A percentile compares a stretch with the other conserved stretches of the same genome.
Evolutionary conservation across 495 filamentous ascomycete genomes (phyloP).

Genomic region (Coniosporium apollinis): DNA sequence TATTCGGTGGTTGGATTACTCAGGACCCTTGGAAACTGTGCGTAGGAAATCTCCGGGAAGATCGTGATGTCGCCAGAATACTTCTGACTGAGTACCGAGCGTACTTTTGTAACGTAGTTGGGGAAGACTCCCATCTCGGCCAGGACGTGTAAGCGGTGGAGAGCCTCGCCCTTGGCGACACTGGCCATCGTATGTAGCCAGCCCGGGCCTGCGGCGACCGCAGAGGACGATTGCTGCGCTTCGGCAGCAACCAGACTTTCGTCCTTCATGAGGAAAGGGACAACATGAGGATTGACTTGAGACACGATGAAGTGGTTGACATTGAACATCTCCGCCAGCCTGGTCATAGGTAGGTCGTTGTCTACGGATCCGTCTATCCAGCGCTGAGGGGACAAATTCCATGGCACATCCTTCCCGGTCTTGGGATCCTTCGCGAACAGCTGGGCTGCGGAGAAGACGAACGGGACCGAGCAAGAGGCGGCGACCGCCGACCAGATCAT

Average conservation of each 20-base stretch:
- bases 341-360: conserved; percentile 83
- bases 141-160: conserved; percentile 67
- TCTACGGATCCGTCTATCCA: conserved; percentile 94
- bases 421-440: conserved; percentile 73
- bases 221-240: conserved; percentile 23
- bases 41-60: conserved; percentile 58
- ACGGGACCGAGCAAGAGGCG: conserved; percentile 82
- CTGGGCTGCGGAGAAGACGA: conserved; percentile 62
- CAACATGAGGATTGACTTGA: conserved; percentile 87
- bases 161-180: conserved; percentile 62
- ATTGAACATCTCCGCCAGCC: conserved; percentile 89
- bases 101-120: conserved; percentile 58
- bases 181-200: conserved; percentile 57
- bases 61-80: conserved; percentile 96
- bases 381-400: conserved; percentile 66
- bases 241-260: conserved; percentile 27
- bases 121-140: conserved; percentile 74
- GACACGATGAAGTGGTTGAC: conserved; percentile 97
- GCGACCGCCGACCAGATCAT: conserved; percentile 95
- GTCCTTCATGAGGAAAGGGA: conserved; percentile 68
- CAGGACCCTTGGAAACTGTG: conserved; percentile 59
- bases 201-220: conserved; percentile 24
- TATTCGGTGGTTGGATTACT: conserved; percentile 84
- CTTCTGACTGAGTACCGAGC: conserved; percentile 70
- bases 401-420: conserved; percentile 60